These are phyloP conservation scores for Diaporthe citri DNA, from an alignment of 2,329 filamentous ascomycete species.

Conservation along the genomic window DNA sequence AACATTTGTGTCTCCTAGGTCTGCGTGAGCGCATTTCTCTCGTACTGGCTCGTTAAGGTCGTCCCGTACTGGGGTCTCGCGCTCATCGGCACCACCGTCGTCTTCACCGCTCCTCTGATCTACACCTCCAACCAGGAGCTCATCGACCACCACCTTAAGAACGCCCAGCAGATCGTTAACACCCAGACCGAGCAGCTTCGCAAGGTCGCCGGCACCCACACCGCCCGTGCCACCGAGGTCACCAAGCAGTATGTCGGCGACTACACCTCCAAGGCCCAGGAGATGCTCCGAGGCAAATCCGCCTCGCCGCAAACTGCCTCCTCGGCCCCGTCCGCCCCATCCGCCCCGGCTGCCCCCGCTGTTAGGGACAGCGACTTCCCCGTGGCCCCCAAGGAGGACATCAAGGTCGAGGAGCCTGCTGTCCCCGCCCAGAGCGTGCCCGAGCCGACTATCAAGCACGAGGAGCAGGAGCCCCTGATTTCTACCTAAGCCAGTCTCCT, in stretches of 20 bases:
- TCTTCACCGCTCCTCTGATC: slow-evolving; percentile 73
- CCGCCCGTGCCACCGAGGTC: slow-evolving; percentile 70
- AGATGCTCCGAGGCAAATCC: slow-evolving; percentile 67
- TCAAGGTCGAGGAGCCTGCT: slow-evolving; percentile 46
- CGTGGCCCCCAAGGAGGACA: slow-evolving; percentile 54
- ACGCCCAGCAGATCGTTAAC: slow-evolving; percentile 69
- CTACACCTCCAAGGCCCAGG: slow-evolving; percentile 76
- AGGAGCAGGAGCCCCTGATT: slow-evolving; percentile 52
- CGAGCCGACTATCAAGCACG: slow-evolving; percentile 47
- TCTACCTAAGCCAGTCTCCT: slow-evolving; percentile 45
- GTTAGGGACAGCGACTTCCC: slow-evolving; percentile 64
- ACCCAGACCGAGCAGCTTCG: slow-evolving; percentile 74
- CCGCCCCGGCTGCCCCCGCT: slow-evolving; percentile 43
- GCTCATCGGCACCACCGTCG: slow-evolving; percentile 68
- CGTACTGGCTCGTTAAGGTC: slow-evolving; percentile 77
- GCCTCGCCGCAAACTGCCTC: slow-evolving; percentile 57
- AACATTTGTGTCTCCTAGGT: slow-evolving; percentile 56
- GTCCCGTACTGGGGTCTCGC: slow-evolving; percentile 78
- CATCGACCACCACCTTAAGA: slow-evolving; percentile 73
- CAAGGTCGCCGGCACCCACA: slow-evolving; percentile 73
- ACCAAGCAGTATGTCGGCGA: slow-evolving; percentile 78
- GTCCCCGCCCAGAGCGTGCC: slow-evolving; percentile 41
- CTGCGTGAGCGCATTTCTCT: slow-evolving; percentile 71
- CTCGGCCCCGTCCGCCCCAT: slow-evolving; percentile 48
- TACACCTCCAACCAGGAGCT: slow-evolving; percentile 78